Evolutionary conservation across 2,329 filamentous ascomycete species (phyloP).

Genomic region (Zalaria obscura): DNA sequence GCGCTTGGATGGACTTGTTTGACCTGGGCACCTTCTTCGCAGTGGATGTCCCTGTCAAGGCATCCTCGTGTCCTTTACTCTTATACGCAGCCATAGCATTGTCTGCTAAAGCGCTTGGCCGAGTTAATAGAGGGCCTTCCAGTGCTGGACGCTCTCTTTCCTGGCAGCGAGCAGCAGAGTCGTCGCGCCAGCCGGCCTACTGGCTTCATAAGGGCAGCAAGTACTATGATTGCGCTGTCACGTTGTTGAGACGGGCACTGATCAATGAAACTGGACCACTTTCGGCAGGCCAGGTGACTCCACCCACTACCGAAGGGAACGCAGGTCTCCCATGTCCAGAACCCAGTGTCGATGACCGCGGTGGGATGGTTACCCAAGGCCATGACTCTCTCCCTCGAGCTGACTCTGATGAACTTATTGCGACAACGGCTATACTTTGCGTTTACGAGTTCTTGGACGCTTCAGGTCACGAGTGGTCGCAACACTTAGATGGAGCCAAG

Average conservation of each 20-base stretch:
- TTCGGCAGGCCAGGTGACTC: no score
- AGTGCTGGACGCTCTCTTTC: constrained; percentile 27
- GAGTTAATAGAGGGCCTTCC: constrained; percentile 31
- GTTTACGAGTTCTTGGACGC: constrained; percentile 56
- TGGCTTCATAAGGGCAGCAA: constrained; percentile 46
- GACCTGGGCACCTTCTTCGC: constrained; percentile 46
- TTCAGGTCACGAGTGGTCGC: constrained; percentile 46
- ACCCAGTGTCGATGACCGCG: no score
- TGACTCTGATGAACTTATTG: constrained; percentile 45
- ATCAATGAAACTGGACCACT: constrained; percentile 10
- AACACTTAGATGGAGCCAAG: constrained; percentile 52
- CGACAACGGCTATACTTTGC: constrained; percentile 51
- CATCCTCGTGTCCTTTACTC: constrained; percentile 33
- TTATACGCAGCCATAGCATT: constrained; percentile 45
- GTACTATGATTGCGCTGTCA: constrained; percentile 39
- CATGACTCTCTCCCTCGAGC: constrained; percentile 16
- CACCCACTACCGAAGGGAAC: background rate
- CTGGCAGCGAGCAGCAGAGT: constrained; percentile 1
- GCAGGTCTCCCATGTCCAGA: background rate
- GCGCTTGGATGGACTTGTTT: constrained; percentile 45
- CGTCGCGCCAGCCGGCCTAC: constrained; percentile 21
- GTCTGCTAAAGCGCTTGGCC: constrained; percentile 45
- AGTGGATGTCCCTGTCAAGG: constrained; percentile 43
- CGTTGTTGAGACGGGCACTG: constrained; percentile 16
- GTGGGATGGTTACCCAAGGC: no score